phyloP scores from a whole-genome alignment of 176 grass and related monocot genomes.

The Carex kokanica region DNA sequence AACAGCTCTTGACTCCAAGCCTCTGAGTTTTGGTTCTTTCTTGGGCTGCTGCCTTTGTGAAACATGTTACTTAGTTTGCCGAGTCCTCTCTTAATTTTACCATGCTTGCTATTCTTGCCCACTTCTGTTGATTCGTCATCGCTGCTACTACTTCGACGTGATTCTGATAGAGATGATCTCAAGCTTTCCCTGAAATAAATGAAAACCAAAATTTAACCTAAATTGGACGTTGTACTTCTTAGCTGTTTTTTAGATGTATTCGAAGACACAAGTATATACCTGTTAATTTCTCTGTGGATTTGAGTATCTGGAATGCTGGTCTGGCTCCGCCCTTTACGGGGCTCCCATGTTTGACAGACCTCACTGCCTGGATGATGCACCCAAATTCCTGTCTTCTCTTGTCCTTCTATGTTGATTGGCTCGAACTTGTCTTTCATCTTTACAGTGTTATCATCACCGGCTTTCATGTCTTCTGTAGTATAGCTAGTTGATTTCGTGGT shows the following conservation, averaged over 20 bases:
- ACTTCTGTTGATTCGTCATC: conserved; percentile 44
- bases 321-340: conserved; percentile 57
- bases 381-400: conserved; percentile 68
- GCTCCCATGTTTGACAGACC: conserved; percentile 52
- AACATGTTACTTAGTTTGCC: conserved; percentile 56
- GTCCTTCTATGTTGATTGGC: conserved; percentile 62
- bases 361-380: conserved; percentile 73
- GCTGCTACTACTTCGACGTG: conserved; percentile 59
- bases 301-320: conserved; percentile 40
- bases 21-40: conserved; percentile 29
- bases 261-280: neutral
- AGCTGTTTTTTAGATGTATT: neutral
- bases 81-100: conserved; percentile 61
- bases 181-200: conserved; percentile 38
- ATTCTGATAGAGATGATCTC: conserved; percentile 46
- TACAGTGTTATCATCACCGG: neutral
- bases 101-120: conserved; percentile 32
- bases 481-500: neutral
- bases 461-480: conserved; percentile 14
- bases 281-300: conserved; percentile 41
- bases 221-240: neutral
- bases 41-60: conserved; percentile 32
- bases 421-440: conserved; percentile 81
- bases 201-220: neutral
- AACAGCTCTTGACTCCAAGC: conserved; percentile 17